Percentiles rank a stretch among this genome's conserved stretches.
Conservation (phyloP, 805 yeast genomes). For the Nadsonia fulvescens region DNA sequence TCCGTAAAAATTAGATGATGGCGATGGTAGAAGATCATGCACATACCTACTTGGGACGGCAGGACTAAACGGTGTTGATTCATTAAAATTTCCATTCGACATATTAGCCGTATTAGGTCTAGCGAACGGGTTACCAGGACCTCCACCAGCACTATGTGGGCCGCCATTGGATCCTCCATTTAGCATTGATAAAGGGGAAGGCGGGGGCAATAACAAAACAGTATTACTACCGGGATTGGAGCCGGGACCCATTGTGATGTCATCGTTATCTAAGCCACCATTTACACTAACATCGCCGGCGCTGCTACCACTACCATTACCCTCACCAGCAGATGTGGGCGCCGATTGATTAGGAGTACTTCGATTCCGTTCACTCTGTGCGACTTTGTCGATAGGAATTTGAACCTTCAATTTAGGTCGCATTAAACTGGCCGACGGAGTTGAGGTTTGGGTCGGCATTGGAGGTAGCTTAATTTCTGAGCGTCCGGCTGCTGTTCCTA, state of each 20-base stretch:
- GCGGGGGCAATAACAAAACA: conserved; percentile 17
- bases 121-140: conserved; percentile 20
- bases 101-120: conserved; percentile 11
- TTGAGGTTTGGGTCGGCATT: too few relatives aligned
- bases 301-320: conserved; percentile 5
- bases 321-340: conserved; percentile 5
- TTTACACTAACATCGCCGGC: conserved; percentile 4
- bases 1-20: conserved; percentile 55
- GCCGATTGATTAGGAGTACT: conserved; percentile 4
- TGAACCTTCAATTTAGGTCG: conserved; percentile 7
- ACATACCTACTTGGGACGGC: conserved; percentile 56
- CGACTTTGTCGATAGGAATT: conserved; percentile 7
- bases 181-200: conserved; percentile 18
- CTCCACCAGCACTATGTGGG: conserved; percentile 12
- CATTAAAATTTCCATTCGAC: conserved; percentile 31
- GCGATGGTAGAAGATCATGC: conserved; percentile 62
- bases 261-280: conserved; percentile 2
- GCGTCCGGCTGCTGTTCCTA: too few relatives aligned
- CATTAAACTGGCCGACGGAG: too few relatives aligned
- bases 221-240: too few relatives aligned
- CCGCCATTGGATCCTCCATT: too few relatives aligned
- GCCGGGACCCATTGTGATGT: too few relatives aligned
- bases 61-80: conserved; percentile 52
- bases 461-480: too few relatives aligned
- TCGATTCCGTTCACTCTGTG: too few relatives aligned